Evolutionary conservation across 352 stramenopile genomes (phyloP).

Genomic region (Globisporangium alternatum): DNA sequence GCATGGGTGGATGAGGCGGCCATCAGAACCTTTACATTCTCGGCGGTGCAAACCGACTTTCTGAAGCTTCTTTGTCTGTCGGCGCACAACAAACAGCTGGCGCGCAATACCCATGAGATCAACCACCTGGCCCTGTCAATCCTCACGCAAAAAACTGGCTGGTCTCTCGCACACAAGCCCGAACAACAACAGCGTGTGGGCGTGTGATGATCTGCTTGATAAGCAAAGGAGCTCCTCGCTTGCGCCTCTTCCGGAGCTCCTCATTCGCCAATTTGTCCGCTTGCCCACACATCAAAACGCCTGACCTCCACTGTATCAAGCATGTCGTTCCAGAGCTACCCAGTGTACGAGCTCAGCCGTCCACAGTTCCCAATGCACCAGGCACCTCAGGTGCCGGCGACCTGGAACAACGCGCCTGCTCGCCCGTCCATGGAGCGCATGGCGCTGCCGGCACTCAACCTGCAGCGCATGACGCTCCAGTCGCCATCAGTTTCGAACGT

Average conservation of each 20-base stretch:
- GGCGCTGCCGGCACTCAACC: constrained; percentile 30
- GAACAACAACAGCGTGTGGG: neutral
- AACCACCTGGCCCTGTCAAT: constrained; percentile 11
- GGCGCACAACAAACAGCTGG: neutral
- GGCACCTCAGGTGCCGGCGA: neutral
- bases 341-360: constrained; percentile 4
- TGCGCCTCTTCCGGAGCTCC: constrained; percentile 2
- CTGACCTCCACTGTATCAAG: neutral
- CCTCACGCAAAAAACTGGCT: neutral
- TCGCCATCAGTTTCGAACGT: constrained; percentile 16
- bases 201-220: constrained; percentile 1
- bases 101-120: neutral
- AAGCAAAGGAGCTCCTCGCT: constrained; percentile 1
- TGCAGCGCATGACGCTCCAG: constrained; percentile 20
- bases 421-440: constrained; percentile 34
- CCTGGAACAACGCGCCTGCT: neutral
- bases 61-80: neutral
- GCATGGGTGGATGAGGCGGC: neutral
- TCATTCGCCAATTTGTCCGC: constrained; percentile 15
- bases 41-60: constrained; percentile 6
- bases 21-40: constrained; percentile 6
- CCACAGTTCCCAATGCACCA: neutral
- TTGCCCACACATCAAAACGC: neutral
- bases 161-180: constrained; percentile 2
- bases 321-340: constrained; percentile 15